Conservation (phyloP, 139 green algal genomes). For the Eudorina sp. region DNA sequence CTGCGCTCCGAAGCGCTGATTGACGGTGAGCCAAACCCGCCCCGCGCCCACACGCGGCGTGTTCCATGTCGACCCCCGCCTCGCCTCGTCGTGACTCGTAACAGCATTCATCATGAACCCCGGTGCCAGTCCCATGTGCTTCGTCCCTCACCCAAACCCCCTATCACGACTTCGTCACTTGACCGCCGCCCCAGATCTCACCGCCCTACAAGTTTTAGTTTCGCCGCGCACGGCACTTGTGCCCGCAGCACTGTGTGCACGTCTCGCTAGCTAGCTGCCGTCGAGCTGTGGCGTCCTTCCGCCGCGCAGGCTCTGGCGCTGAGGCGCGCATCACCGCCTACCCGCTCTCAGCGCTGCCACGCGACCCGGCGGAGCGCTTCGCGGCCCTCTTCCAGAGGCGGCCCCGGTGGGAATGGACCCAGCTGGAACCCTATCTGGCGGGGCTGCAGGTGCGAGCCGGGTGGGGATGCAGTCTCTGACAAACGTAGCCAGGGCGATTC, state of each 20-base stretch:
- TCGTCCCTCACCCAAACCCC: background rate
- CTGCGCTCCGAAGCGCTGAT: slow-evolving; percentile 63
- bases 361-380: slow-evolving; percentile 69
- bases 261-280: background rate
- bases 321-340: slow-evolving; percentile 54
- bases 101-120: too few relatives aligned
- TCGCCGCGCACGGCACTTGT: background rate
- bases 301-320: slow-evolving; percentile 27
- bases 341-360: slow-evolving; percentile 60
- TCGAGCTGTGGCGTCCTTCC: background rate
- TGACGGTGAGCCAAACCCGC: slow-evolving; percentile 25
- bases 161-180: background rate
- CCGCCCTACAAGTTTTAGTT: background rate
- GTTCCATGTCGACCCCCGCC: too few relatives aligned
- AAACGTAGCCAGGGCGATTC: background rate
- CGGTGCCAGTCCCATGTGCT: too few relatives aligned
- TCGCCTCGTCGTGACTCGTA: too few relatives aligned
- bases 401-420: slow-evolving; percentile 63
- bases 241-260: background rate
- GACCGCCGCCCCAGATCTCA: background rate
- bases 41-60: too few relatives aligned
- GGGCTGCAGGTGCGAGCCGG: slow-evolving; percentile 57
- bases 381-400: slow-evolving; percentile 68
- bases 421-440: slow-evolving; percentile 74
- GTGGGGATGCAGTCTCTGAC: background rate